Percentiles rank a stretch among this genome's conserved stretches.
These are phyloP conservation scores for Colletotrichum shisoi DNA, from an alignment of 2,329 filamentous ascomycete genomes.

Conservation along the genomic window DNA sequence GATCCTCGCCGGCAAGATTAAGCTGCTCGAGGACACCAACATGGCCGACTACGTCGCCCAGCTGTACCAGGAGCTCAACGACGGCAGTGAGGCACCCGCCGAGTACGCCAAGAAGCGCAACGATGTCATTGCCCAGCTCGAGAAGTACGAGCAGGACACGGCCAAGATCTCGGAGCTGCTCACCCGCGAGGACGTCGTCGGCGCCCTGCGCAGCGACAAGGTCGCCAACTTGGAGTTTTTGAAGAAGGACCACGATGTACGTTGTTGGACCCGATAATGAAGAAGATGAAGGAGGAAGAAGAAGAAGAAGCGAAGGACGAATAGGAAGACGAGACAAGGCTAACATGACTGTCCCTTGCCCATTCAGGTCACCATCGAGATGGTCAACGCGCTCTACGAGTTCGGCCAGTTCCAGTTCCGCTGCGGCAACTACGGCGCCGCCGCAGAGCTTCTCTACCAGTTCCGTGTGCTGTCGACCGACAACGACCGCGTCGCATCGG, in stretches of 20 bases:
- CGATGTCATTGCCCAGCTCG: conserved; percentile 82
- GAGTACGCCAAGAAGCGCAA: conserved; percentile 91
- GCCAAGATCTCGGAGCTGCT: conserved; percentile 87
- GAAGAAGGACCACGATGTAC: conserved; percentile 91
- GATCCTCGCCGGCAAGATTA: conserved; percentile 86
- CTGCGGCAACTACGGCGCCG: conserved; percentile 90
- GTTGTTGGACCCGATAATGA: conserved; percentile 45
- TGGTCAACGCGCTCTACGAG: conserved; percentile 95
- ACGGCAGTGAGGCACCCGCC: conserved; percentile 76
- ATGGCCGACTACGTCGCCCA: conserved; percentile 98
- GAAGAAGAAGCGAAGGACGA: background rate
- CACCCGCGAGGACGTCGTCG: conserved; percentile 87
- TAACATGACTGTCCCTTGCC: conserved; percentile 4
- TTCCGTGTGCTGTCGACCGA: conserved; percentile 98
- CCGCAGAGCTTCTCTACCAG: conserved; percentile 92
- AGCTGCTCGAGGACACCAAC: conserved; percentile 95
- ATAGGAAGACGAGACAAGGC: conserved; percentile 23
- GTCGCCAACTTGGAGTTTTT: conserved; percentile 98
- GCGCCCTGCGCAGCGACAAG: conserved; percentile 93
- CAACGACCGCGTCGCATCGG: conserved; percentile 94
- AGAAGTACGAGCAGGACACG: conserved; percentile 85
- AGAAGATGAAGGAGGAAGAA: background rate
- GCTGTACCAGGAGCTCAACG: conserved; percentile 88
- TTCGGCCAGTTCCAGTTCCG: conserved; percentile 98
- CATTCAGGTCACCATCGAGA: conserved; percentile 80